Conservation (phyloP, 208 protist species). For the Wallacemonas collosoma region DNA sequence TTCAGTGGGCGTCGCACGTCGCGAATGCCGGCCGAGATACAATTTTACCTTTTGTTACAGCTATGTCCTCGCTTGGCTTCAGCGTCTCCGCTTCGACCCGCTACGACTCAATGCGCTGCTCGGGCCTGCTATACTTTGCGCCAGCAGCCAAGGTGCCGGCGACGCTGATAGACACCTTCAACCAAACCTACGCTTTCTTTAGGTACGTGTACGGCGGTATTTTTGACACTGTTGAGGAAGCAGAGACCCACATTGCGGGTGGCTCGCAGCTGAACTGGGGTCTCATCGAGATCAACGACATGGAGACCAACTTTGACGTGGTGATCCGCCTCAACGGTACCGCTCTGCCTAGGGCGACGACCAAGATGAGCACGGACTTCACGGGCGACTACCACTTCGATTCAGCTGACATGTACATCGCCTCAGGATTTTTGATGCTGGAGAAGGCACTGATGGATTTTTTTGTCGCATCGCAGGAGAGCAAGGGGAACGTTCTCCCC, state of each 20-base stretch:
- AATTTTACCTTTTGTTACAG: conserved; percentile 27
- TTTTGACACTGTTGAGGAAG: conserved; percentile 61
- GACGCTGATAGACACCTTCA: conserved; percentile 40
- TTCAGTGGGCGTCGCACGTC: conserved; percentile 71
- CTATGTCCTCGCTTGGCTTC: conserved; percentile 33
- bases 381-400: conserved; percentile 46
- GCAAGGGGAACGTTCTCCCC: conserved; percentile 14
- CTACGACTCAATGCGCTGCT: conserved; percentile 51
- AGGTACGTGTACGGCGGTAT: conserved; percentile 64
- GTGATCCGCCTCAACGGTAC: conserved; percentile 58
- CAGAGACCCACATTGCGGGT: conserved; percentile 20
- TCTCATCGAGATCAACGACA: conserved; percentile 43
- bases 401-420: conserved; percentile 67
- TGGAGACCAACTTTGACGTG: conserved; percentile 56
- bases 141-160: conserved; percentile 45
- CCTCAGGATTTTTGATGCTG: conserved; percentile 71
- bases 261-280: conserved; percentile 37
- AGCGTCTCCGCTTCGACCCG: conserved; percentile 41
- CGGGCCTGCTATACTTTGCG: conserved; percentile 61
- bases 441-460: conserved; percentile 66
- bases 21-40: conserved; percentile 20
- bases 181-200: conserved; percentile 32
- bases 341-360: conserved; percentile 42
- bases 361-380: conserved; percentile 39
- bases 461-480: conserved; percentile 23